Evolutionary conservation across 805 yeast species (phyloP).

Genomic region (Clavispora santaluciae): DNA sequence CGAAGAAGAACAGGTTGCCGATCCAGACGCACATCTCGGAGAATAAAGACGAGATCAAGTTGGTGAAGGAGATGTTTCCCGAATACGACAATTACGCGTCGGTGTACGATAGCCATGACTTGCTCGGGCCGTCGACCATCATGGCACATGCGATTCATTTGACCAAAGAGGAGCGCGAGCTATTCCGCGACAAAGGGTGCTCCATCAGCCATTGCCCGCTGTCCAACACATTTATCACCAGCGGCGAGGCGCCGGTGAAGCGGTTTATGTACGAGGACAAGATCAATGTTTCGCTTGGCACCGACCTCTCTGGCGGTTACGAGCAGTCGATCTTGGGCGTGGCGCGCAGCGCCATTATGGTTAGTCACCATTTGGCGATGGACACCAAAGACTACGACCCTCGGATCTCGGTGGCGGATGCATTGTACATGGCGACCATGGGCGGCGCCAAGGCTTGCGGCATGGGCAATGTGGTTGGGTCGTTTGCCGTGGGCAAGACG

Average conservation of each 20-base stretch:
- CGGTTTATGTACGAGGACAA: conserved; percentile 48
- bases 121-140: conserved; percentile 63
- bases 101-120: conserved; percentile 63
- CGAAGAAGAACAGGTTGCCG: conserved; percentile 49
- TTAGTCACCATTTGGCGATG: conserved; percentile 39
- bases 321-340: conserved; percentile 36
- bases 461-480: conserved; percentile 55
- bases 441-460: conserved; percentile 85
- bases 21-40: conserved; percentile 92
- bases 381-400: conserved; percentile 5
- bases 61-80: conserved; percentile 74
- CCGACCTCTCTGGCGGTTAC: conserved; percentile 41
- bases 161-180: conserved; percentile 53
- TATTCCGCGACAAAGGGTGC: conserved; percentile 50
- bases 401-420: conserved; percentile 44
- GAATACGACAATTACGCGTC: conserved; percentile 63
- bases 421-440: conserved; percentile 72
- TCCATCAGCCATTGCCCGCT: conserved; percentile 94
- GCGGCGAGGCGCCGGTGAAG: conserved; percentile 85
- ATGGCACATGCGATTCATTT: conserved; percentile 89
- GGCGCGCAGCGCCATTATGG: conserved; percentile 31
- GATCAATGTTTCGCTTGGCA: conserved; percentile 67
- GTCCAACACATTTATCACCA: conserved; percentile 79
- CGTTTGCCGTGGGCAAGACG: conserved; percentile 69
- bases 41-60: conserved; percentile 65